These are phyloP conservation scores for Lagenidium sp. DNA, from an alignment of 352 stramenopile species.

Conservation along the genomic window DNA sequence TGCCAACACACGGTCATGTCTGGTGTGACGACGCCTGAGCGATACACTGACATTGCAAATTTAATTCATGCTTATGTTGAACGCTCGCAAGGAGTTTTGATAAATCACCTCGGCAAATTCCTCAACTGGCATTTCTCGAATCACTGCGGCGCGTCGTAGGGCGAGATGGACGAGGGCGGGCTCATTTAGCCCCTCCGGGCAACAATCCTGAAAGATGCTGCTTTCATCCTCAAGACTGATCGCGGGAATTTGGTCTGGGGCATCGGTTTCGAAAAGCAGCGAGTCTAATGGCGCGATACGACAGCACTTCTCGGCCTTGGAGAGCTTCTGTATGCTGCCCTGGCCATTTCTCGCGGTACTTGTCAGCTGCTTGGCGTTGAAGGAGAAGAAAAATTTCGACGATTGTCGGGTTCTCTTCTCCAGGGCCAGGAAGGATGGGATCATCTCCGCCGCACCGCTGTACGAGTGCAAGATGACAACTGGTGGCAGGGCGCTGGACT, in stretches of 20 bases:
- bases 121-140: conserved; percentile 20
- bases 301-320: conserved; percentile 22
- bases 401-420: conserved; percentile 4
- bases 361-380: conserved; percentile 64
- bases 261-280: conserved; percentile 67
- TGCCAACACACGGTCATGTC: too few species aligned
- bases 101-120: conserved; percentile 28
- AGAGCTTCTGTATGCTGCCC: conserved; percentile 1
- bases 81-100: conserved; percentile 28
- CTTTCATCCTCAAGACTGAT: not conserved
- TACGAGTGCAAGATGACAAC: conserved; percentile 64
- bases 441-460: conserved; percentile 42
- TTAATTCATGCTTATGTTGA: conserved; percentile 12
- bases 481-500: conserved; percentile 22
- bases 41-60: conserved; percentile 1
- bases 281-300: conserved; percentile 26
- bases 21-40: too few species aligned
- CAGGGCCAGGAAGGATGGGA: conserved; percentile 36
- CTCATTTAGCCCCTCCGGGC: conserved; percentile 28
- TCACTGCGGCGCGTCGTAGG: conserved; percentile 25
- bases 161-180: conserved; percentile 41
- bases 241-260: conserved; percentile 48
- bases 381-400: conserved; percentile 57
- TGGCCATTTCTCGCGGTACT: not conserved
- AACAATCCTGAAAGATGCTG: not conserved